Evolutionary conservation across 345 rosid species (phyloP).

Genomic region (Mallotus nudiflorus): DNA sequence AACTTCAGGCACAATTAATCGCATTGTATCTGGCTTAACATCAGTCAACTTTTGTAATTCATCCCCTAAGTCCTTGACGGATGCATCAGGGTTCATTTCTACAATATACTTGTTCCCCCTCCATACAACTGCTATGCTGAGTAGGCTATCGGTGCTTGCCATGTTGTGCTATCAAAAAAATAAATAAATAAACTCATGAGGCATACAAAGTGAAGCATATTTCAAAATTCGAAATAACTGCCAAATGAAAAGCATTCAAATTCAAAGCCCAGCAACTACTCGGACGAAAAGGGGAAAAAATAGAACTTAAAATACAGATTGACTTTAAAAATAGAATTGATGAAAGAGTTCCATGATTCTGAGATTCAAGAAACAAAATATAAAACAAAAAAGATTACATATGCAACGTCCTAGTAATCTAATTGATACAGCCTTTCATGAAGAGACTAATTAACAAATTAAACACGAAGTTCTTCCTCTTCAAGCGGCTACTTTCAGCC

Average conservation of each 20-base stretch:
- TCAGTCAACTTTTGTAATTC: slow-evolving; percentile 66
- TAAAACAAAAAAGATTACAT: not conserved
- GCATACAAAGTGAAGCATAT: too few species aligned
- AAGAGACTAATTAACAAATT: not conserved
- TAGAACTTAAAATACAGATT: too few species aligned
- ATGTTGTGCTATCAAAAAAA: slow-evolving; percentile 32
- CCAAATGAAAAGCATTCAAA: not conserved
- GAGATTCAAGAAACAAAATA: too few species aligned
- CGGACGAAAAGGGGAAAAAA: too few species aligned
- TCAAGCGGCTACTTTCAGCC: not conserved
- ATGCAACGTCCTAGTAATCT: not conserved
- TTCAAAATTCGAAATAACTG: not conserved
- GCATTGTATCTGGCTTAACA: slow-evolving; percentile 74
- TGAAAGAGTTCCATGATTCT: too few species aligned
- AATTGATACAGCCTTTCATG: not conserved
- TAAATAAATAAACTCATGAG: too few species aligned
- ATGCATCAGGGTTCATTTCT: slow-evolving; percentile 49
- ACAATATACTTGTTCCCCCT: slow-evolving; percentile 63
- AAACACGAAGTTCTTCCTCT: not conserved
- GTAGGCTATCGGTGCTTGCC: slow-evolving; percentile 36
- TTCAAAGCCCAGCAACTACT: too few species aligned
- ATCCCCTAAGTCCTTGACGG: slow-evolving; percentile 66
- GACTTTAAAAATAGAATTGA: too few species aligned
- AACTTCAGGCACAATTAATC: slow-evolving; percentile 60
- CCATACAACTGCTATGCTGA: slow-evolving; percentile 60